A percentile compares a stretch with the other conserved stretches of the same genome.
phyloP scores from a whole-genome alignment of 768 basidiomycete genomes.

The Pleurotus eryngii region DNA sequence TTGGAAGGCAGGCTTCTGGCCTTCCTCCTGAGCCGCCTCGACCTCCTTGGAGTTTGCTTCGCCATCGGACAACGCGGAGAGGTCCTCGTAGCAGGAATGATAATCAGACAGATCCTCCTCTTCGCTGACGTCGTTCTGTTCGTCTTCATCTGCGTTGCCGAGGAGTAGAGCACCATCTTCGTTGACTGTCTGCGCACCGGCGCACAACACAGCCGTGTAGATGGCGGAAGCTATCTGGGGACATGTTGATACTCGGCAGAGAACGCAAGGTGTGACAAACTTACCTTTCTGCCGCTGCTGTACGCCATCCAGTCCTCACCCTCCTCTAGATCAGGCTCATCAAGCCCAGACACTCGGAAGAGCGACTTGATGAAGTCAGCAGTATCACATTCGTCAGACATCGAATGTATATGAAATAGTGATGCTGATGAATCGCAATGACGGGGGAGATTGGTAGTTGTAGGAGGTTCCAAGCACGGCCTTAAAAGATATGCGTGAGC shows the following conservation, averaged over 20 bases:
- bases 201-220: background rate
- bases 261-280: background rate
- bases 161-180: background rate
- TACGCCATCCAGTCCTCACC: background rate
- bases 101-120: background rate
- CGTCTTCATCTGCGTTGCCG: background rate
- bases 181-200: background rate
- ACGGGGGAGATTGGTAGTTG: no score
- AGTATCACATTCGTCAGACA: background rate
- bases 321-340: background rate
- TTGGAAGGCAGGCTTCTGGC: no score
- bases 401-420: no score
- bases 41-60: no score
- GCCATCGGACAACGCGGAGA: no score
- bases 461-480: no score
- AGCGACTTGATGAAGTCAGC: background rate
- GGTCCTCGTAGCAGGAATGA: no score
- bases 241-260: background rate
- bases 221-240: background rate
- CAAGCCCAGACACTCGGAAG: background rate
- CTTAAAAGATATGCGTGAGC: no score
- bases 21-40: no score
- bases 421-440: no score
- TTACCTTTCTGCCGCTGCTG: background rate
- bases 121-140: background rate